Evolutionary conservation across 1,284 basidiomycete genomes (phyloP).

Genomic region (Puccinia horiana): DNA sequence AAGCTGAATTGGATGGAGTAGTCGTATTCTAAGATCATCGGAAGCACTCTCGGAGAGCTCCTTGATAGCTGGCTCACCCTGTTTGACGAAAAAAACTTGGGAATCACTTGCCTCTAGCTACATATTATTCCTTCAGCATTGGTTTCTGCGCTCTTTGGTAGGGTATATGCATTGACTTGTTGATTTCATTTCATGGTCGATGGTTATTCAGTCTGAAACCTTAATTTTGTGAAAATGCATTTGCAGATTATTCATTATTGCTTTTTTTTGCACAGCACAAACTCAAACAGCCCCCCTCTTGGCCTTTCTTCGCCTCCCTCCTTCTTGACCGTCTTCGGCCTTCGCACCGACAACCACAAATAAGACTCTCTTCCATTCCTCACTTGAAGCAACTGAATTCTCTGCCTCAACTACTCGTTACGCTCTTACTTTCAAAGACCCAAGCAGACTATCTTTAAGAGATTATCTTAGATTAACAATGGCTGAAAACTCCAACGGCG

Average conservation of each 20-base stretch:
- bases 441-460: conserved; percentile 33
- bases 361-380: conserved; percentile 60
- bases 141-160: too few relatives aligned
- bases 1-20: too few relatives aligned
- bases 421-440: not conserved
- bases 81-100: too few relatives aligned
- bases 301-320: not conserved
- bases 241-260: not conserved
- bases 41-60: too few relatives aligned
- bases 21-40: too few relatives aligned
- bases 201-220: not conserved
- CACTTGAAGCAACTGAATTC: conserved; percentile 67
- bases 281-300: not conserved
- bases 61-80: too few relatives aligned
- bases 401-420: conserved; percentile 69
- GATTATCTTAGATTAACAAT: conserved; percentile 58
- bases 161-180: too few relatives aligned
- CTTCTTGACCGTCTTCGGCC: conserved; percentile 15
- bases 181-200: too few relatives aligned
- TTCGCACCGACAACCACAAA: conserved; percentile 37
- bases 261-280: not conserved
- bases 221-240: not conserved
- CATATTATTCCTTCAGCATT: too few relatives aligned
- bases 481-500: conserved; percentile 71
- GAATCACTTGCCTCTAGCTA: too few relatives aligned